phyloP scores from a whole-genome alignment of 306 rosid species.

The Comarum palustre region DNA sequence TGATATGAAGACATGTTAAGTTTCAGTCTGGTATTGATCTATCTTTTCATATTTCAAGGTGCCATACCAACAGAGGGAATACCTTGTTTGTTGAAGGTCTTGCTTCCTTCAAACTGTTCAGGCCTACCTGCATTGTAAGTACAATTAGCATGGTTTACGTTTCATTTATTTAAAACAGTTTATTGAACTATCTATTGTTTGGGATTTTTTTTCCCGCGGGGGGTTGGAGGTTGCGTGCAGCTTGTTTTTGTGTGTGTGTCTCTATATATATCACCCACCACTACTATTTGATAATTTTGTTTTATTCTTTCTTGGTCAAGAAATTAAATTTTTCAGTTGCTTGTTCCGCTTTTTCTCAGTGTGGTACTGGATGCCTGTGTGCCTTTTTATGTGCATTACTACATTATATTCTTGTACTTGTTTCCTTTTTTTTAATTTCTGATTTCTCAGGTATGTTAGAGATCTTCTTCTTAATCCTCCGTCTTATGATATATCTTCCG shows the following conservation, averaged over 20 bases:
- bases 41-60: slow-evolving; percentile 43
- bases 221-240: neutral
- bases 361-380: neutral
- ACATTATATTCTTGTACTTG: neutral
- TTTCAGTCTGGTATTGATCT: slow-evolving; percentile 7
- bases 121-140: slow-evolving; percentile 85
- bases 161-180: neutral
- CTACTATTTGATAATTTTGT: neutral
- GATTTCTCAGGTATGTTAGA: slow-evolving; percentile 61
- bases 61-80: slow-evolving; percentile 92
- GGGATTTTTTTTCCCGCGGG: too few relatives aligned
- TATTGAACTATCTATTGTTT: neutral
- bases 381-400: neutral
- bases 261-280: neutral
- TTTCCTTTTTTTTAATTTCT: slow-evolving; percentile 13
- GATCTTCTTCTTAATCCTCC: slow-evolving; percentile 97
- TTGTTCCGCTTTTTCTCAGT: too few relatives aligned
- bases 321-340: neutral
- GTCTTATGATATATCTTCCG: slow-evolving; percentile 70
- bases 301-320: neutral
- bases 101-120: slow-evolving; percentile 73
- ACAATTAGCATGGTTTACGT: neutral
- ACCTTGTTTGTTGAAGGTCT: slow-evolving; percentile 87
- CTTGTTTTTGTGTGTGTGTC: neutral
- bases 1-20: slow-evolving; percentile 1